Evolutionary conservation across 805 yeast genomes (phyloP).

Genomic region (Yarrowia sp.): DNA sequence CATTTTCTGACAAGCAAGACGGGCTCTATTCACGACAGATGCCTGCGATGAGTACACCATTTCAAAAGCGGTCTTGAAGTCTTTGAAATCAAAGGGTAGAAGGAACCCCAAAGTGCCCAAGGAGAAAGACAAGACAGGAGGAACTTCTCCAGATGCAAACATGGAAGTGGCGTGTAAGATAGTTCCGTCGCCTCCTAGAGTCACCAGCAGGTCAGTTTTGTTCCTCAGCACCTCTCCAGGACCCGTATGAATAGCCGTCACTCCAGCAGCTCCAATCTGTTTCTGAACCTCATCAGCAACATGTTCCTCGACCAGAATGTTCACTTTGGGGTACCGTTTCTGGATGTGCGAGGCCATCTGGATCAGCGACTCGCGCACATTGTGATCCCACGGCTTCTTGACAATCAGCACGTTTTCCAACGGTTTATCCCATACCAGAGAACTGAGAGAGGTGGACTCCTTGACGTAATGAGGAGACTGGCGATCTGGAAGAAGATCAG

Average conservation of each 20-base stretch:
- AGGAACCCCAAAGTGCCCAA: slow-evolving; percentile 91
- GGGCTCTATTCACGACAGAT: slow-evolving; percentile 73
- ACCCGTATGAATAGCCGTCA: slow-evolving; percentile 61
- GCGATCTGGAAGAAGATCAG: slow-evolving; percentile 20
- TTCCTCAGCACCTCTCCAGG: slow-evolving; percentile 60
- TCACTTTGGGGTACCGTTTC: slow-evolving; percentile 69
- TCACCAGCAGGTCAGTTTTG: slow-evolving; percentile 80
- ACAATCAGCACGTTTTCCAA: slow-evolving; percentile 78
- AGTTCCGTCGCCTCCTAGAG: slow-evolving; percentile 97
- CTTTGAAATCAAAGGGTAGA: slow-evolving; percentile 81
- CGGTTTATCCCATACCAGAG: slow-evolving; percentile 71
- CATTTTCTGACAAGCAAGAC: slow-evolving; percentile 70
- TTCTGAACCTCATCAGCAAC: slow-evolving; percentile 69
- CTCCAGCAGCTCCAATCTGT: slow-evolving; percentile 41
- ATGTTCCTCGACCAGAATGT: slow-evolving; percentile 77
- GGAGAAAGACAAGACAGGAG: slow-evolving; percentile 88
- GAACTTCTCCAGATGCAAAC: slow-evolving; percentile 70
- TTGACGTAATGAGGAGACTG: slow-evolving; percentile 33
- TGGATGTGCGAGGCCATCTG: slow-evolving; percentile 56
- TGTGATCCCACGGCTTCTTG: slow-evolving; percentile 80
- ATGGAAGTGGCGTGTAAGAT: slow-evolving; percentile 81
- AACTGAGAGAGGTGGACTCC: slow-evolving; percentile 38
- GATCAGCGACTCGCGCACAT: slow-evolving; percentile 70
- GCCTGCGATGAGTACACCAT: slow-evolving; percentile 72
- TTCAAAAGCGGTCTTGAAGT: slow-evolving; percentile 65